Evolutionary conservation across 208 protist species (phyloP).

Genomic region (Trypanosoma melophagium): DNA sequence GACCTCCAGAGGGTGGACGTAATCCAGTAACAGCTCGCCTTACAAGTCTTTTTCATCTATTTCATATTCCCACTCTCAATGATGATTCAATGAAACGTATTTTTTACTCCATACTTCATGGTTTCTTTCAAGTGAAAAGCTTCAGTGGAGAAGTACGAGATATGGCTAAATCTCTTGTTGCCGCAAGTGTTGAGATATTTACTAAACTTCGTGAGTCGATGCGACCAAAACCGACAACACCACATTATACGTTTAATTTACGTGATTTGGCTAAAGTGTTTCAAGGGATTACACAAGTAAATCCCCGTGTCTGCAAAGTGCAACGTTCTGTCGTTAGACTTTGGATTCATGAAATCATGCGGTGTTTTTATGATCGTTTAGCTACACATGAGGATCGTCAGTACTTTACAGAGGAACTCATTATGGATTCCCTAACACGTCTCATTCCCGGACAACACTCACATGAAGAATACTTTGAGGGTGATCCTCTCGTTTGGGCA

Average conservation of each 20-base stretch:
- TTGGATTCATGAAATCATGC: constrained; percentile 96
- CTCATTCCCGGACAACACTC: constrained; percentile 63
- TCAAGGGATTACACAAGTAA: constrained; percentile 92
- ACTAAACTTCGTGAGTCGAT: constrained; percentile 85
- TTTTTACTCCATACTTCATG: constrained; percentile 91
- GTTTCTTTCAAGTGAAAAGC: constrained; percentile 87
- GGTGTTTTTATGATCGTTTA: constrained; percentile 98
- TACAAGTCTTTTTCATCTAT: constrained; percentile 93
- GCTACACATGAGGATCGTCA: constrained; percentile 90
- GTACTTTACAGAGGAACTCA: constrained; percentile 92
- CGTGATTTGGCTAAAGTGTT: constrained; percentile 97
- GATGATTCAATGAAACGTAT: constrained; percentile 95
- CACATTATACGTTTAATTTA: constrained; percentile 99
- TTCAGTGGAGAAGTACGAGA: constrained; percentile 83
- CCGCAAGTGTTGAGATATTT: constrained; percentile 92
- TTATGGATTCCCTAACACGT: constrained; percentile 79
- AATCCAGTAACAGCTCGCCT: constrained; percentile 93
- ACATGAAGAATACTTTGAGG: constrained; percentile 61
- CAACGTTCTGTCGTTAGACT: constrained; percentile 70
- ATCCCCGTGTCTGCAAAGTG: constrained; percentile 79
- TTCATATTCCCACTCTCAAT: constrained; percentile 92
- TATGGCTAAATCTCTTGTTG: constrained; percentile 73
- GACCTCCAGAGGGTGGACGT: constrained; percentile 95
- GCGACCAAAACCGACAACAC: constrained; percentile 94
- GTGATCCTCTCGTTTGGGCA: constrained; percentile 90